Base-by-base conservation (phyloP, 768 basidiomycete species). In the Lentinula raphanica region DNA sequence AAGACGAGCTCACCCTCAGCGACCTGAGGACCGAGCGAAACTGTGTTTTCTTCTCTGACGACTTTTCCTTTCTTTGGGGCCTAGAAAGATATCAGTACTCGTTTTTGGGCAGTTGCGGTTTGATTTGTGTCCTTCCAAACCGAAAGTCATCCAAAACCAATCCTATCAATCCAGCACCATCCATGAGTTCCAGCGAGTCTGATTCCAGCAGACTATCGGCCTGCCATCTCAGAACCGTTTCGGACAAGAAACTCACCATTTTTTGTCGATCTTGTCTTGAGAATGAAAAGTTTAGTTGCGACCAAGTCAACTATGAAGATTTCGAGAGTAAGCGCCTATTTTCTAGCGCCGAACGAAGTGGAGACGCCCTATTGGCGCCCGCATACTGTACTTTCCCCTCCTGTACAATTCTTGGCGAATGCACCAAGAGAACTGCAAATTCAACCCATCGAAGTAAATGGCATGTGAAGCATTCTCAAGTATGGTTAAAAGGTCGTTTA, bases 1-100 rank as follows among this genome's bases (percentile, higher is more conserved):
- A 96, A 98, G 42, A 98, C 96, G 68, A 90, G 86, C 76, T 98
- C 94, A 70, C 96, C 94, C 73, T 97, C 94, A 60, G 88, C 88
- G 67, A 95, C 92, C 72, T 98, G 90, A 66, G 95, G 96, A 64
- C 96, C 95, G 74, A 97, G 92, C 55, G 88, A 87, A 69, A 94
- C 92, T 65, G 90, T 83, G 69, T 81, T 84, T 70, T 92, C 89
- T 74, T 92, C 90, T 73, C 85, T 86, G 63, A 79, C 81, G 61
- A 77, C 86, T 76, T 88, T 91, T 72, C 74, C 77, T 80, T 88
- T 90, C 77, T 90, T 93, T 72, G 91, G 91, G 63, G 91, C 76
- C 91, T 93, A 77, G 29, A 68, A 32, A 25, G 9, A 44, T 8
- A 44, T 44, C 21, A 44, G 21, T 44, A 44, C 21, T 21, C 21